Evolutionary conservation across 2,329 filamentous ascomycete species (phyloP).

Genomic region (Salinomyces thailandicus): DNA sequence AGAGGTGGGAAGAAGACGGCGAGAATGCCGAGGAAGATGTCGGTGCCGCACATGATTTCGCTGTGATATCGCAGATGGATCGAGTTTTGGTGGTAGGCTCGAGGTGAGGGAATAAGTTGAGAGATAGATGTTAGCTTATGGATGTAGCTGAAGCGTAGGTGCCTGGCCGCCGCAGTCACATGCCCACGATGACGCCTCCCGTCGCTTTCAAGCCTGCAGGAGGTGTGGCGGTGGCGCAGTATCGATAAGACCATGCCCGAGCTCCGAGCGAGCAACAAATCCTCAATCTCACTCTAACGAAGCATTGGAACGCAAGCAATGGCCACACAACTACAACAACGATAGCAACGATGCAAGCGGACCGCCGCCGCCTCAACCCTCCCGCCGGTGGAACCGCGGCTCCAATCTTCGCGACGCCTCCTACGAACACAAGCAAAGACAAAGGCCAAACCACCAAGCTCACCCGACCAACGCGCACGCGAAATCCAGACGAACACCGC

Average conservation of each 20-base stretch:
- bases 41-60: slow-evolving; percentile 46
- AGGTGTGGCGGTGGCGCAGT: neutral
- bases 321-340: slow-evolving; percentile 1
- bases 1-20: slow-evolving; percentile 48
- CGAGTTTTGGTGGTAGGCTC: too few species aligned
- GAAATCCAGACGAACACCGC: slow-evolving; percentile 61
- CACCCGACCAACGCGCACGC: slow-evolving; percentile 43
- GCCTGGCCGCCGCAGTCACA: neutral
- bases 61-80: too few species aligned
- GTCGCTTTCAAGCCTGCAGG: neutral
- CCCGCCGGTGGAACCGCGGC: slow-evolving; percentile 66
- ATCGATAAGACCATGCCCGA: too few species aligned
- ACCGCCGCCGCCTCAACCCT: slow-evolving; percentile 83
- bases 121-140: too few species aligned
- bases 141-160: too few species aligned
- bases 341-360: slow-evolving; percentile 41
- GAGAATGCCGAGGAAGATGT: slow-evolving; percentile 50
- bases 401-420: slow-evolving; percentile 55
- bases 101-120: too few species aligned
- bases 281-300: too few species aligned
- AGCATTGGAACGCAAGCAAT: too few species aligned
- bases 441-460: slow-evolving; percentile 29
- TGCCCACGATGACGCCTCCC: neutral
- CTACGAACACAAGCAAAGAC: too few species aligned
- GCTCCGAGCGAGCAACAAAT: too few species aligned